Percentiles rank a stretch among this genome's conserved stretches.
These are phyloP conservation scores for Flaveria sonorensis DNA, from an alignment of 129 eudicot species.

Conservation along the genomic window DNA sequence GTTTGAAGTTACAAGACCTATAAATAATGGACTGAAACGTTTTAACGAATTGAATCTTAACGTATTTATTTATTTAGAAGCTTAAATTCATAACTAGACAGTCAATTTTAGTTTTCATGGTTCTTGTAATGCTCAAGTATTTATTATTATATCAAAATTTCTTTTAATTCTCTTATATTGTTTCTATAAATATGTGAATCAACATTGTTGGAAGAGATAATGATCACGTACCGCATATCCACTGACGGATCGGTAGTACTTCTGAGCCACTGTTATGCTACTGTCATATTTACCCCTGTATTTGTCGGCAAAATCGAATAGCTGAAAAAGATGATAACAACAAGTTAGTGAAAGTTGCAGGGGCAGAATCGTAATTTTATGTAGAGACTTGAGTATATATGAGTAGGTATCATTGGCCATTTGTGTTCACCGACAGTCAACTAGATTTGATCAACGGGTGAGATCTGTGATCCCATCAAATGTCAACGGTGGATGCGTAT, in stretches of 20 bases:
- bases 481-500: background rate
- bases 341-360: constrained; percentile 46
- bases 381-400: constrained; percentile 34
- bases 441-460: background rate
- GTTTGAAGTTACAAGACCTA: no score
- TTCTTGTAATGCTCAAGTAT: no score
- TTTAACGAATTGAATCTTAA: no score
- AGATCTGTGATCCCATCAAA: background rate
- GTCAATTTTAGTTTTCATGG: no score
- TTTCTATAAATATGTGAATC: background rate
- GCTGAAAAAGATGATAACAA: constrained; percentile 47
- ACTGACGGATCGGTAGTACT: constrained; percentile 69
- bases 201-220: background rate
- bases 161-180: no score
- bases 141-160: no score
- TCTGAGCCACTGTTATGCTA: constrained; percentile 54
- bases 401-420: background rate
- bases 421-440: constrained; percentile 6
- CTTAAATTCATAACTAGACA: no score
- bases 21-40: no score
- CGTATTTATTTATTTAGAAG: no score
- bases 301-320: constrained; percentile 76
- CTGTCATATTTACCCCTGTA: constrained; percentile 69
- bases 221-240: constrained; percentile 51
- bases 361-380: constrained; percentile 44